These are phyloP conservation scores for Panellus pusillus DNA, from an alignment of 768 basidiomycete genomes.

Conservation along the genomic window DNA sequence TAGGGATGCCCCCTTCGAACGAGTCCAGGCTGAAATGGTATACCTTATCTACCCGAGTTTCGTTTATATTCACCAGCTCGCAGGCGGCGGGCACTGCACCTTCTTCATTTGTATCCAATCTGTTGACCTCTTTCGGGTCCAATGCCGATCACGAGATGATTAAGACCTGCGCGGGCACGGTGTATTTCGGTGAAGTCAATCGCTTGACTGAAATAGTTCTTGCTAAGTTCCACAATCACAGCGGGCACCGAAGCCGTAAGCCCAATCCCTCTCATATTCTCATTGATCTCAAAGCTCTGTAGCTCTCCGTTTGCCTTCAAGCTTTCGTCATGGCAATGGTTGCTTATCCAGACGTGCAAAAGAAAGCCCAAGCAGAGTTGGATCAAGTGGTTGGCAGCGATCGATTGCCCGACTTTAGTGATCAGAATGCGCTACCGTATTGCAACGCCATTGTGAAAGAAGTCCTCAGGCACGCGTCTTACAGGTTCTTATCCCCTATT, in stretches of 20 bases:
- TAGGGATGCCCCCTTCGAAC: constrained; percentile 25
- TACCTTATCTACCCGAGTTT: background rate
- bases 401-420: constrained; percentile 32
- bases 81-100: constrained; percentile 13
- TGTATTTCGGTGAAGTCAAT: constrained; percentile 10
- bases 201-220: background rate
- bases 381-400: constrained; percentile 30
- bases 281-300: background rate
- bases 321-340: constrained; percentile 26
- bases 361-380: constrained; percentile 33
- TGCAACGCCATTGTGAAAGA: constrained; percentile 29
- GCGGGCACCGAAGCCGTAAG: constrained; percentile 22
- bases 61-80: background rate
- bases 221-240: background rate
- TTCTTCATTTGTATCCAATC: constrained; percentile 19
- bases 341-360: constrained; percentile 25
- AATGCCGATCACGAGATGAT: constrained; percentile 1
- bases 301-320: constrained; percentile 23
- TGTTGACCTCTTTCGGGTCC: constrained; percentile 3
- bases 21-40: constrained; percentile 29
- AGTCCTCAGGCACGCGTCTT: constrained; percentile 20
- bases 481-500: background rate
- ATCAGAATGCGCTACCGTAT: constrained; percentile 30
- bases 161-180: constrained; percentile 6
- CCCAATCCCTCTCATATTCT: background rate